Conservation (phyloP, 306 rosid genomes). For the Citrullus colocynthis region DNA sequence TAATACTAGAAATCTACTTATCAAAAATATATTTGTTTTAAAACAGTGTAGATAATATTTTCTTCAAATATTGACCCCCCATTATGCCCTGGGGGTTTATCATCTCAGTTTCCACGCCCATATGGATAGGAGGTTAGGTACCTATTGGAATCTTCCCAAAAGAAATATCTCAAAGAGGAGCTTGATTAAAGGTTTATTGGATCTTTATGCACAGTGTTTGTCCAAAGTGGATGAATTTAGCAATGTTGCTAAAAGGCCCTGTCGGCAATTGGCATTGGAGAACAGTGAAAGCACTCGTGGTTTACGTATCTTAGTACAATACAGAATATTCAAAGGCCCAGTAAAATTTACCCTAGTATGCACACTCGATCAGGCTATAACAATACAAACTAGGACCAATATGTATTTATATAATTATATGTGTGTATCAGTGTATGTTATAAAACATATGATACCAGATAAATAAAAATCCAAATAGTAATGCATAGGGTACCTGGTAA, state of each 20-base stretch:
- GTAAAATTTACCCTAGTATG: neutral
- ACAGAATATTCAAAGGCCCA: neutral
- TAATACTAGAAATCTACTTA: neutral
- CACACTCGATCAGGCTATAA: neutral
- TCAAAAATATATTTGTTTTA: neutral
- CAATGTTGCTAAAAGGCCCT: neutral
- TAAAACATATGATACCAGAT: neutral
- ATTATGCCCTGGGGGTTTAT: neutral
- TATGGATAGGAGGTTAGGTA: neutral
- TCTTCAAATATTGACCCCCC: neutral
- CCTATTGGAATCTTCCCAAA: neutral
- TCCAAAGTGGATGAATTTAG: neutral
- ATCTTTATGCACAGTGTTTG: neutral
- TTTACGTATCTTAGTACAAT: neutral
- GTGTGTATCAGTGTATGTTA: neutral
- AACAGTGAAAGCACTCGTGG: neutral
- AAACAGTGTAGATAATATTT: neutral
- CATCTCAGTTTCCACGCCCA: neutral
- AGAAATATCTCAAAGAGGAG: neutral
- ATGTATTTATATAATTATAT: too few species aligned
- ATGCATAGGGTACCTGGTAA: slow-evolving; percentile 28
- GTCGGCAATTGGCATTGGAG: neutral
- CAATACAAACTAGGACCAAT: neutral
- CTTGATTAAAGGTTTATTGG: neutral
- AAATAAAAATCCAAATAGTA: neutral